Evolutionary conservation across 495 filamentous ascomycete species (phyloP).

Genomic region (Daldinia concentrica): DNA sequence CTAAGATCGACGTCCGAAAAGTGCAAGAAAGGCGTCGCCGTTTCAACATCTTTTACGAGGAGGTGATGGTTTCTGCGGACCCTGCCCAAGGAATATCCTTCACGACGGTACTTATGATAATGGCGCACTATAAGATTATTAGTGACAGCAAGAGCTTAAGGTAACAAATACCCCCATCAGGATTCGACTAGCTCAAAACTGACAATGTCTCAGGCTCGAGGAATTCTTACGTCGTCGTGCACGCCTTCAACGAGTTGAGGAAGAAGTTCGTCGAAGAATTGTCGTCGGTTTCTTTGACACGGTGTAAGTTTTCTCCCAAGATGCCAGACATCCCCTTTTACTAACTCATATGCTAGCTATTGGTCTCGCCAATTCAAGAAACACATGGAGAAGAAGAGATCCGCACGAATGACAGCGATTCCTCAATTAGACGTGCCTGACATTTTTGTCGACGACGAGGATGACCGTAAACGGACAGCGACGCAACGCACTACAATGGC

Average conservation of each 20-base stretch:
- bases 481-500: slow-evolving; percentile 44
- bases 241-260: slow-evolving; percentile 93
- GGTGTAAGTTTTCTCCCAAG: slow-evolving; percentile 59
- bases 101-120: slow-evolving; percentile 92
- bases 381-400: slow-evolving; percentile 70
- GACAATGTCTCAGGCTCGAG: slow-evolving; percentile 68
- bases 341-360: slow-evolving; percentile 56
- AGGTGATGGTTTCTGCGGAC: slow-evolving; percentile 93
- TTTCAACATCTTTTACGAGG: slow-evolving; percentile 94
- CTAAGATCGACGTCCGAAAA: slow-evolving; percentile 75
- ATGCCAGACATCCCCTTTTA: not conserved
- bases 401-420: slow-evolving; percentile 76
- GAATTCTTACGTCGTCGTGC: slow-evolving; percentile 93
- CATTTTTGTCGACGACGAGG: slow-evolving; percentile 82
- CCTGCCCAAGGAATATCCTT: slow-evolving; percentile 89
- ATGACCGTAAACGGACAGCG: slow-evolving; percentile 41
- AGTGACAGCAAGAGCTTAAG: slow-evolving; percentile 94
- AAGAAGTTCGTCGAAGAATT: slow-evolving; percentile 86
- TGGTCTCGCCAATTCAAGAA: slow-evolving; percentile 85
- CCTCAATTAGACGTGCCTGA: slow-evolving; percentile 88
- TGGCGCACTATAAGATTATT: slow-evolving; percentile 99
- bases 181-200: not conserved
- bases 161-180: slow-evolving; percentile 50
- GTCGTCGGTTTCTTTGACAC: slow-evolving; percentile 97
- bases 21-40: slow-evolving; percentile 77